Conservation (phyloP, 1,139 yeast species). For the Yamadazyma siamensis region DNA sequence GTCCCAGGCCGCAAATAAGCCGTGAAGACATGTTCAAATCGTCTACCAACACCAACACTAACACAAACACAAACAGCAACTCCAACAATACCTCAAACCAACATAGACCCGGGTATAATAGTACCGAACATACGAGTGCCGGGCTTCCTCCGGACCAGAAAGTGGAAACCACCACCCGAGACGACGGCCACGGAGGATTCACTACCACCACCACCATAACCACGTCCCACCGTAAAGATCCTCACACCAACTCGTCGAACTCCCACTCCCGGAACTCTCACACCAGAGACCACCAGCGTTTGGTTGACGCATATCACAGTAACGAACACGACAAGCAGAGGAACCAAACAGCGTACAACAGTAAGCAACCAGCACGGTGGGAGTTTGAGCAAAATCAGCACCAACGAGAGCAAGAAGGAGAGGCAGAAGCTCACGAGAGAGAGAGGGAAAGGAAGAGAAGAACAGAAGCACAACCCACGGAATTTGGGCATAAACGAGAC, state of each 20-base stretch:
- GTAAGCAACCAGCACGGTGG: no score
- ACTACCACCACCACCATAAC: conserved; percentile 14
- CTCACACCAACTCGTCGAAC: not conserved
- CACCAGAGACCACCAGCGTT: not conserved
- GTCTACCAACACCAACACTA: no score
- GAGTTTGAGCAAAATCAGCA: conserved; percentile 2
- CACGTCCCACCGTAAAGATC: conserved; percentile 12
- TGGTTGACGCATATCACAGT: not conserved
- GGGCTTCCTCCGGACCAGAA: conserved; percentile 1
- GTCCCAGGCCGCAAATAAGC: not conserved
- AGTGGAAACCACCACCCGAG: conserved; percentile 1
- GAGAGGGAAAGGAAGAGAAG: not conserved
- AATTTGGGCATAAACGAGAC: conserved; percentile 2
- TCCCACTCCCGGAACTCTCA: not conserved
- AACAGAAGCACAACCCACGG: not conserved
- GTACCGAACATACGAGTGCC: no score
- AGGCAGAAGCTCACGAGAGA: not conserved
- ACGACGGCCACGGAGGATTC: conserved; percentile 5
- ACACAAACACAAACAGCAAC: no score
- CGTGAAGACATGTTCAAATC: not conserved
- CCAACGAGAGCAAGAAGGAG: not conserved
- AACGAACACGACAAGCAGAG: conserved; percentile 1
- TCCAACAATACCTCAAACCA: not conserved
- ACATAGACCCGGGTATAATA: no score
- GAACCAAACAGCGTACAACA: no score